These are phyloP conservation scores for Gillenia trifoliata DNA, from an alignment of 306 rosid genomes.

Conservation along the genomic window DNA sequence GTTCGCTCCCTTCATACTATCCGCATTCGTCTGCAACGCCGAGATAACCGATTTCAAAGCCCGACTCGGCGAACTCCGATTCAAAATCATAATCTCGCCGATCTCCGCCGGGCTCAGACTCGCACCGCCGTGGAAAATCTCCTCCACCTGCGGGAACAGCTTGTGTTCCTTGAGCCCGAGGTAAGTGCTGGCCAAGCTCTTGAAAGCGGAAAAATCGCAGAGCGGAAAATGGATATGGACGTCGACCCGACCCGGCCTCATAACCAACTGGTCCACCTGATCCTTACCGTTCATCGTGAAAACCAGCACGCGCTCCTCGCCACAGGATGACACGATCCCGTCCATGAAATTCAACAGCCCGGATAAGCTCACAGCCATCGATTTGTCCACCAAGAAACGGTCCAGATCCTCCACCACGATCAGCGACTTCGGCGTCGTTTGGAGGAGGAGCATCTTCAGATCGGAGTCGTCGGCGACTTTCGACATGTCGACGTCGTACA, in stretches of 20 bases:
- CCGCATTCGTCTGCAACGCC: constrained; percentile 57
- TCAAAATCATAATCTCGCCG: constrained; percentile 83
- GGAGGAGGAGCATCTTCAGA: constrained; percentile 49
- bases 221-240: constrained; percentile 76
- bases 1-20: background rate
- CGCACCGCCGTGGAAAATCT: constrained; percentile 61
- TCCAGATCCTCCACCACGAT: constrained; percentile 82
- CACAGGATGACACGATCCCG: constrained; percentile 63
- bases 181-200: constrained; percentile 56
- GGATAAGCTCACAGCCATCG: constrained; percentile 40
- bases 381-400: constrained; percentile 37
- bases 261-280: constrained; percentile 48
- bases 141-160: constrained; percentile 80
- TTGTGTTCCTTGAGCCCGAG: constrained; percentile 90
- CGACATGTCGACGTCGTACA: constrained; percentile 67
- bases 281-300: constrained; percentile 67
- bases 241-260: constrained; percentile 81
- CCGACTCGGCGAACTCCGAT: constrained; percentile 77
- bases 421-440: constrained; percentile 61
- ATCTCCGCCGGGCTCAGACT: constrained; percentile 76
- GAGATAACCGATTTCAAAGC: constrained; percentile 76
- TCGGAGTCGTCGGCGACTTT: constrained; percentile 52
- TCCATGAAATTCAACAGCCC: constrained; percentile 86
- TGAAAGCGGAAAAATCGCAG: constrained; percentile 82
- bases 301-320: constrained; percentile 83